Evolutionary conservation across 1,284 basidiomycete species (phyloP).

Genomic region (Ceratobasidium sp.): DNA sequence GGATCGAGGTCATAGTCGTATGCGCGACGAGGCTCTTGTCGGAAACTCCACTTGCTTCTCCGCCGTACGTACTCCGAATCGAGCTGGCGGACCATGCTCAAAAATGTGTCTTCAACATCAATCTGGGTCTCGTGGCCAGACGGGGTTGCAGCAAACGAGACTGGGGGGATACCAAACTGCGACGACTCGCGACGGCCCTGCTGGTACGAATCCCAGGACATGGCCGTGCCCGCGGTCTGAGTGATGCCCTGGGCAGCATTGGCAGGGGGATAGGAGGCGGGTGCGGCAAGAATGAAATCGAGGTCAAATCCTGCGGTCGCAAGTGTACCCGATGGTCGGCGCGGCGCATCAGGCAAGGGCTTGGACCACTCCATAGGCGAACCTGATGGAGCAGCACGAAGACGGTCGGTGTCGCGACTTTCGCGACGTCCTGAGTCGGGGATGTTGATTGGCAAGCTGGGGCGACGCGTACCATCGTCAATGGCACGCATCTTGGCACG

Average conservation of each 20-base stretch:
- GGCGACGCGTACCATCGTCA: conserved; percentile 62
- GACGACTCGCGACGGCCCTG: conserved; percentile 6
- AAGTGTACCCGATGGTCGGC: conserved; percentile 49
- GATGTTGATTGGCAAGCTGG: conserved; percentile 61
- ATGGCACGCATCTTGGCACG: conserved; percentile 64
- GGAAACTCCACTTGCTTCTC: conserved; percentile 61
- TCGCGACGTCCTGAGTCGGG: conserved; percentile 22
- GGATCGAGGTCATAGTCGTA: conserved; percentile 43
- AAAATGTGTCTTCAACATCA: conserved; percentile 59
- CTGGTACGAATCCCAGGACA: conserved; percentile 47
- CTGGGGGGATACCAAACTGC: conserved; percentile 10
- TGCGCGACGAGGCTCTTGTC: conserved; percentile 47
- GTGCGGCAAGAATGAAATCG: conserved; percentile 60
- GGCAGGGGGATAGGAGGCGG: conserved; percentile 42
- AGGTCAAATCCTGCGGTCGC: conserved; percentile 61
- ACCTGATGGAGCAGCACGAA: not conserved
- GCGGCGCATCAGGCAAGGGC: conserved; percentile 57
- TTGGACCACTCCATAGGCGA: conserved; percentile 45
- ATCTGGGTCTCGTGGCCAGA: conserved; percentile 49
- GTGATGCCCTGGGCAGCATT: conserved; percentile 40
- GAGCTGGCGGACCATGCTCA: conserved; percentile 60
- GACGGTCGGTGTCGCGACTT: conserved; percentile 21
- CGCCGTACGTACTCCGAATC: conserved; percentile 60
- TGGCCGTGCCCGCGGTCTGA: conserved; percentile 38
- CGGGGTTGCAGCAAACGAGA: conserved; percentile 37